These are phyloP conservation scores for Tricholoma flavovirens DNA, from an alignment of 768 basidiomycete species.

Conservation along the genomic window DNA sequence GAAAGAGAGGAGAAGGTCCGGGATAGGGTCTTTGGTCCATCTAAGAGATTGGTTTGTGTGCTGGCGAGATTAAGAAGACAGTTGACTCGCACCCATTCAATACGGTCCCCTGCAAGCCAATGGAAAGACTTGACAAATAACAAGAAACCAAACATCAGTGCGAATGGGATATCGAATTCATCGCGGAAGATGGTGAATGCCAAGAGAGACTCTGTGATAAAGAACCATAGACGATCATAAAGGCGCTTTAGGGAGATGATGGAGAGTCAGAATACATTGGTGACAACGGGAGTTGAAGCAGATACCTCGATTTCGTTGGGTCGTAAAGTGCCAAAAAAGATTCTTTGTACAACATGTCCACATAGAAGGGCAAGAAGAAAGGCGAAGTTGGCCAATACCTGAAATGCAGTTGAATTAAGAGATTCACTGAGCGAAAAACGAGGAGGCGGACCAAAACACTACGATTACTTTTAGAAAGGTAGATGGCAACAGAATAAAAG, in stretches of 20 bases:
- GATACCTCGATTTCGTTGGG: slow-evolving; percentile 88
- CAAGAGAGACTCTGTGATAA: slow-evolving; percentile 91
- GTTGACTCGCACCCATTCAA: slow-evolving; percentile 76
- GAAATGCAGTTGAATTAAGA: background rate
- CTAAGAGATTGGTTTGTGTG: slow-evolving; percentile 36
- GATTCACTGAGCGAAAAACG: background rate
- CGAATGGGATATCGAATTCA: slow-evolving; percentile 90
- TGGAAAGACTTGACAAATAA: slow-evolving; percentile 97
- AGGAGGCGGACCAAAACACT: slow-evolving; percentile 70
- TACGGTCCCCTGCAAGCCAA: slow-evolving; percentile 92
- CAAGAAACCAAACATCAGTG: slow-evolving; percentile 90
- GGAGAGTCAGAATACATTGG: background rate
- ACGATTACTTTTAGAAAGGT: slow-evolving; percentile 89
- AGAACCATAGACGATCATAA: slow-evolving; percentile 96
- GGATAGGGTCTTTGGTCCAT: slow-evolving; percentile 96
- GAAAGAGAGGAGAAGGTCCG: slow-evolving; percentile 77
- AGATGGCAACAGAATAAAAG: slow-evolving; percentile 92
- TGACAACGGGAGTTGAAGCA: slow-evolving; percentile 15
- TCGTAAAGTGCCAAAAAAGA: slow-evolving; percentile 90
- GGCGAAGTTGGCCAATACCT: slow-evolving; percentile 91
- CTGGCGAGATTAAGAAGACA: background rate
- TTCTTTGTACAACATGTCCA: slow-evolving; percentile 71
- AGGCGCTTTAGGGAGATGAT: slow-evolving; percentile 54
- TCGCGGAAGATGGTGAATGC: slow-evolving; percentile 97
- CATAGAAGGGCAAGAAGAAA: slow-evolving; percentile 70